phyloP scores from a whole-genome alignment of 2,329 filamentous ascomycete species.

The Waltergamsia citrina region DNA sequence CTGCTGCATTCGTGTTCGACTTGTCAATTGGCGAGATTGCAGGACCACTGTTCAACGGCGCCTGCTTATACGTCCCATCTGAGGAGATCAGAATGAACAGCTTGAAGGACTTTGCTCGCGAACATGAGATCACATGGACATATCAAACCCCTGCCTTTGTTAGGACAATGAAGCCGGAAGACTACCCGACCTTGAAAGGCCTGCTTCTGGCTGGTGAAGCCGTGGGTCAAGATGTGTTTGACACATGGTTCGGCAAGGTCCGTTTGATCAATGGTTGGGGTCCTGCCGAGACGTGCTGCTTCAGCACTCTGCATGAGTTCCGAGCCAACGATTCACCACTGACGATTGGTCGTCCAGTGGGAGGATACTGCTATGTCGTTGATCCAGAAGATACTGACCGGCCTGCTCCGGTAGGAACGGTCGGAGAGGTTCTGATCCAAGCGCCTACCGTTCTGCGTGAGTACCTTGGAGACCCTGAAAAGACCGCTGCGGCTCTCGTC shows the following conservation, averaged over 20 bases:
- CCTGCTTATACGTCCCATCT: slow-evolving; percentile 26
- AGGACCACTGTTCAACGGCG: slow-evolving; percentile 15
- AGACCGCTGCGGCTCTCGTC: slow-evolving; percentile 19
- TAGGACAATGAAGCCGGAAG: not conserved
- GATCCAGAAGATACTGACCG: slow-evolving; percentile 14
- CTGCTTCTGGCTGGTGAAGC: slow-evolving; percentile 9
- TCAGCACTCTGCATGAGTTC: not conserved
- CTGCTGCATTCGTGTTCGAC: slow-evolving; percentile 3
- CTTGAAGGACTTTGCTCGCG: not conserved
- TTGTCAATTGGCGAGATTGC: slow-evolving; percentile 1
- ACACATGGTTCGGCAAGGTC: slow-evolving; percentile 8
- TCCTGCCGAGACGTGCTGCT: slow-evolving; percentile 8
- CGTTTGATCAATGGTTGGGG: slow-evolving; percentile 8
- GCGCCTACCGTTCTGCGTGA: slow-evolving; percentile 12
- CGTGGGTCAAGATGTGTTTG: slow-evolving; percentile 5
- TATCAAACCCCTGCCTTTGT: slow-evolving; percentile 2
- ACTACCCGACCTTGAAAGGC: slow-evolving; percentile 1
- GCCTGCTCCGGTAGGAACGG: slow-evolving; percentile 13
- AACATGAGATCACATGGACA: not conserved
- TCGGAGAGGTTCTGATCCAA: slow-evolving; percentile 17
- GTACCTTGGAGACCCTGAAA: slow-evolving; percentile 11
- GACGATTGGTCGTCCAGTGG: not conserved
- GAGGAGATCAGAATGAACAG: slow-evolving; percentile 12
- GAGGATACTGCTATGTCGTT: slow-evolving; percentile 16
- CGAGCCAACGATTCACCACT: not conserved